Base-by-base conservation (phyloP, 495 filamentous ascomycete species). In the Astrothelium macrocarpum region DNA sequence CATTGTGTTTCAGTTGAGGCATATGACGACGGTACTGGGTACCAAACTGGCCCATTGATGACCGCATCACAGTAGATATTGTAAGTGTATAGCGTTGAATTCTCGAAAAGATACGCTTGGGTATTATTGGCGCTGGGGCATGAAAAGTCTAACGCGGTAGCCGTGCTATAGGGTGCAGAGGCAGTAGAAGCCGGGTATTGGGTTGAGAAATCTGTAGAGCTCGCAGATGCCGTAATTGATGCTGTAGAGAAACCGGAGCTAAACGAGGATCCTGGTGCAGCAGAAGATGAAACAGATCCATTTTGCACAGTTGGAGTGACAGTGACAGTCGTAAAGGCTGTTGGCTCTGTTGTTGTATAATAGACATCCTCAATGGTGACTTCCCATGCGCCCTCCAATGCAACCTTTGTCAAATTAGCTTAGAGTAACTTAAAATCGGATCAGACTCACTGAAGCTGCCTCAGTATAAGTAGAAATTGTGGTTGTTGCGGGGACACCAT, bases 321-420 rank as follows among this genome's bases (percentile, higher is more conserved):
- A 2, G 49, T 56, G 16, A 56, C 25, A 9, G 49, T 56, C 5
- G 49, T 56, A 20, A 56, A 56, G 25, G 25, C 25, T 10, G 49
- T 56, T 29, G 49, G 49, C 49, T 56, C 49, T 25, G 49, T 56
- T 2, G 49, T 56, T 10, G 49, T 56, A 16, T 56, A 56, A 56
- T 9, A 9, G 9, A 20, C 9, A 56, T 20, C 29, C 25, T 56
- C 12, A 10, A 29, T 20, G 5, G 23, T 56, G 2, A 9, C 25
- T 29, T 56, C 12, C 20, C 49, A n/a, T 28, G 49, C 49, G 25
- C 2, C 9, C 49, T 28, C 26, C 9, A 28, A 56, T 11, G 25
- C 20, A 28, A 29, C 29, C 49, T 56, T 28, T 0, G 4, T 11
- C 2, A 56, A 16, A 16, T 56, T 56, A 56, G 49, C 49, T 56